Evolutionary conservation across 371 early-diverging fungal species (phyloP), one percentile per base, ranked within the genome.

Genomic region (Mortierella sp.): DNA sequence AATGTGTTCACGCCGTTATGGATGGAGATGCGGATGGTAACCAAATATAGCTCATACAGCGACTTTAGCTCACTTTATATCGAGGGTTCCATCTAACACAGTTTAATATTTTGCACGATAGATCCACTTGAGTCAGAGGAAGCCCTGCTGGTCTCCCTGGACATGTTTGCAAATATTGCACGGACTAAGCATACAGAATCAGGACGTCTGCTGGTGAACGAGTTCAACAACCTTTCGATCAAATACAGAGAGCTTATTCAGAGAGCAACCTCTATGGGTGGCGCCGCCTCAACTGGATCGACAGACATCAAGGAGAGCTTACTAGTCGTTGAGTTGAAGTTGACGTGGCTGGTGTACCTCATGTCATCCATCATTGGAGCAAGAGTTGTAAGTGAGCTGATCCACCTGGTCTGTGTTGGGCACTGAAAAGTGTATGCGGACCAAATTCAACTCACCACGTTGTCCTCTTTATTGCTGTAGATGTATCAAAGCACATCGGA

Each of bases 261-360:
- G 78, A 82, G 84, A 18, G 75, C 80, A 16, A 79, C 83, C 7
- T 82, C 87, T 18, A 65, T 89, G 38, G 76, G 76, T 38, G 82
- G 85, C 4, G 89, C 90, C 51, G 89, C 90, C 8, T 88, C 90
- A 3, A 71, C 93, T 29, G 91, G 91, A 48, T 83, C 92, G 0
- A 89, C 89, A 49, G 95, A 96, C 81, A 88, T 91, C 38, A 93
- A 93, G 27, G 83, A 81, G 49, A 80, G 80, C 41, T 79, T 81
- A 5, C 35, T 84, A 56, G 76, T 83, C 29, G 75, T 75, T 35
- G 81, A 84, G 43, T 72, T 84, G 54, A 93, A 94, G 87, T 91
- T 96, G 85, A 93, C 97, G 1, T 97, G 97, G 97, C 89, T 96
- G 41, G 94, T 96, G 27, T 96, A 97, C 72, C 92, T 94, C 29